phyloP scores from a whole-genome alignment of 352 stramenopile species.

The Pythium scleroteichum region DNA sequence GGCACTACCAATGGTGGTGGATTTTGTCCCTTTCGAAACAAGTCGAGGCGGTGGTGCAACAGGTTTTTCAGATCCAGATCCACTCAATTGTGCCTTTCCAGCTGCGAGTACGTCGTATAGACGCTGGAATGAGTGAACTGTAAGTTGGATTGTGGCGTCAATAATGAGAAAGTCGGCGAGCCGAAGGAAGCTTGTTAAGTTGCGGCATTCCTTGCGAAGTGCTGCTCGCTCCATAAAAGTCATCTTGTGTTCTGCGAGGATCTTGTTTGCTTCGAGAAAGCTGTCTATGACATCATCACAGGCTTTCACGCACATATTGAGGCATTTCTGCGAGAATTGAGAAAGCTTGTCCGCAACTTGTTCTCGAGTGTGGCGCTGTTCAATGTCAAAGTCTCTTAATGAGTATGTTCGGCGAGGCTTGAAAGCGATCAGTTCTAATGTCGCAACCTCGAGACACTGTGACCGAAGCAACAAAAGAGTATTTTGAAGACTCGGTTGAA shows the following conservation, averaged over 20 bases:
- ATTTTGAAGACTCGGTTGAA: constrained; percentile 80
- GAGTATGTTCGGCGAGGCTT: constrained; percentile 73
- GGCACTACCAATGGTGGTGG: not conserved
- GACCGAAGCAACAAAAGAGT: constrained; percentile 78
- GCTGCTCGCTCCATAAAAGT: constrained; percentile 96
- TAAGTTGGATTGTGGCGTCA: constrained; percentile 87
- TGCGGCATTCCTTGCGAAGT: constrained; percentile 90
- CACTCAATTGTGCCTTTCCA: constrained; percentile 40
- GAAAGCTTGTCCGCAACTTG: constrained; percentile 60
- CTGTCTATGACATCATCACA: constrained; percentile 92
- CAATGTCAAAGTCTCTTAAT: constrained; percentile 76
- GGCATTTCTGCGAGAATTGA: constrained; percentile 63
- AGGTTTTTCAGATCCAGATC: constrained; percentile 1
- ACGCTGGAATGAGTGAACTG: constrained; percentile 69
- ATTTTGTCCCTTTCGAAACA: constrained; percentile 8
- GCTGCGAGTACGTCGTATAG: constrained; percentile 55
- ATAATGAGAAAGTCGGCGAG: constrained; percentile 93
- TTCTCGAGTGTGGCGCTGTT: constrained; percentile 58
- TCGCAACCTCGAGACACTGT: constrained; percentile 73
- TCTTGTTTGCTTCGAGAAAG: constrained; percentile 92
- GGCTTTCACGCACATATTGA: constrained; percentile 84
- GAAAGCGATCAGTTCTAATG: constrained; percentile 70
- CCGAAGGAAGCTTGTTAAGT: constrained; percentile 91
- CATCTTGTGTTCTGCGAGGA: constrained; percentile 93
- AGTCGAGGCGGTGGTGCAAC: constrained; percentile 5